Evolutionary conservation across 2,329 filamentous ascomycete genomes (phyloP), one percentile per base, ranked within the genome.

Genomic region (Davidsoniella virescens): DNA sequence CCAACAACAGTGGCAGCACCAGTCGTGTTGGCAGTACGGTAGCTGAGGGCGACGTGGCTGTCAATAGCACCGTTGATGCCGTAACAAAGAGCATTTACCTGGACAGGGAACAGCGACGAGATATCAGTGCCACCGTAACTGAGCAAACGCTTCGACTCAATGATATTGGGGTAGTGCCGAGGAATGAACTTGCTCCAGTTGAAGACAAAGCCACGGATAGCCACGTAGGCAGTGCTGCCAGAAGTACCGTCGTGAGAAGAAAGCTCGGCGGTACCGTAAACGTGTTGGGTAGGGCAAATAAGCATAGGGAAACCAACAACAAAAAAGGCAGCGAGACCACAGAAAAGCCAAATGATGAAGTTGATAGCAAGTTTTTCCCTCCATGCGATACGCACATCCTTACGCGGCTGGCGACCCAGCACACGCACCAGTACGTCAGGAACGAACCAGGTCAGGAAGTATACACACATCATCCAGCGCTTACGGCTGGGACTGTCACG

Each of bases 281-380:
- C 87, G 60, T 94, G 68, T 62, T 98, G 92, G 17, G 72, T 90
- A 0, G 92, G 92, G 65, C 92, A 98, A 59, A 98, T 87, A 55
- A 96, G 67, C 57, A 73, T 68, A 1, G 93, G 93, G 61, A 98
- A 93, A 50, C 80, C 73, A 54, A 96, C 74, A 60, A 96, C 87
- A 71, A 98, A 84, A 70, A 98, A 98, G 51, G 83, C 75, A 25
- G 85, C 79, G 45, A 84, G 65, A 14, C 68, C 69, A 66, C 90
- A 96, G 62, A 75, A 77, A 52, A 90, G 69, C 92, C 93, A 98
- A 62, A 98, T 98, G 61, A 96, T 75, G 63, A 98, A 72, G 70
- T 98, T 98, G 73, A 98, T 98, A 49, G 92, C 90, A 53, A 98
- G 64, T 71, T 98, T 98, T 64, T 98, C 92, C 61, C 92, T 76